Base-by-base conservation (phyloP, 352 stramenopile species). In the Phytophthora sansomeana region DNA sequence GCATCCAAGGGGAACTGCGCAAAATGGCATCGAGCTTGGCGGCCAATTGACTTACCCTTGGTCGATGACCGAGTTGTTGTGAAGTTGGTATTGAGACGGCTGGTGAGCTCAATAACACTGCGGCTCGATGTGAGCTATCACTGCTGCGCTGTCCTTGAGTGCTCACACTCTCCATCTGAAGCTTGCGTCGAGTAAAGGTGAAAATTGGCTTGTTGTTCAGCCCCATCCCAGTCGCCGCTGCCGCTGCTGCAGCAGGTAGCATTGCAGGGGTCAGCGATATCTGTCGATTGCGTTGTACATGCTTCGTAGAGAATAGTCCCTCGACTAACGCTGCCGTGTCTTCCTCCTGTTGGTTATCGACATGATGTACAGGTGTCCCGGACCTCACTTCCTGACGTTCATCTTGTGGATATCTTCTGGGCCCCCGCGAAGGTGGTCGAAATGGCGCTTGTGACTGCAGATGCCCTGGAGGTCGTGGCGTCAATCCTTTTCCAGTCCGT, bases 1-100 rank as follows among this genome's bases (percentile, higher is more conserved):
- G 78, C 67, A 79, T 77, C 71, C 74, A 86, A 43, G 68, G 63
- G n/a, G 83, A 86, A 5, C 67, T 80, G 36, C 83, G 83, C 29
- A 84, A 57, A 47, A 92, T 73, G 10, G 76, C 69, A 43, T 92
- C 83, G 3, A 92, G 75, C 42, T 90, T 90, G 5, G 77, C 77
- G 2, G 75, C 80, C 16, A 92, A 60, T 69, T 87, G 68, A 24
- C 67, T 74, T 26, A 47, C 44, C 58, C 63, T 67, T 60, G 67
- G n/a, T 7, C 67, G 60, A 30, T 70, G 66, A 6, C 66, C 60
- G 24, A 74, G 16, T 8, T 66, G 59, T 17, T 69, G 66, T 13
- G 66, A 66, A 44, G 66, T 59, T 13, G 51, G 38, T 29, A 67
- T 21, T 1, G 46, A 38, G 9, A 63, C 11, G 13, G 42, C 21